phyloP scores from a whole-genome alignment of 1,139 yeast genomes.

The Taphrina pruni region DNA sequence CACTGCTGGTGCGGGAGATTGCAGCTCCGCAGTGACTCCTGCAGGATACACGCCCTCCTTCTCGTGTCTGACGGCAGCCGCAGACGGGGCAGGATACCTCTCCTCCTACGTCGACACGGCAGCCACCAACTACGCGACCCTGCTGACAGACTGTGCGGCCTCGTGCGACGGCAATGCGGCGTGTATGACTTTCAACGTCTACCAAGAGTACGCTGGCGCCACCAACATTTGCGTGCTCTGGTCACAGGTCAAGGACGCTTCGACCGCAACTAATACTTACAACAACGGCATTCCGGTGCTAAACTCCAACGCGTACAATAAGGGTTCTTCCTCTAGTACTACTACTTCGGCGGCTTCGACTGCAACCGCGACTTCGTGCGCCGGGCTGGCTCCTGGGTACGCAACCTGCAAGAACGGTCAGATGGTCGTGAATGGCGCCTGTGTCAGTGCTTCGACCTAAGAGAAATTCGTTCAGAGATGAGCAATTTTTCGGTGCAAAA shows the following conservation, averaged over 20 bases:
- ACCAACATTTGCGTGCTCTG: slow-evolving; percentile 23
- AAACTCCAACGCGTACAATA: slow-evolving; percentile 5
- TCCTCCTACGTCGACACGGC: slow-evolving; percentile 2
- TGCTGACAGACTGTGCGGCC: slow-evolving; percentile 11
- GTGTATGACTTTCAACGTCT: slow-evolving; percentile 6
- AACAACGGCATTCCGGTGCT: slow-evolving; percentile 16
- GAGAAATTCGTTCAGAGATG: too few relatives aligned
- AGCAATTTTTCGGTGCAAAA: too few relatives aligned
- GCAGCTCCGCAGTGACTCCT: slow-evolving; percentile 3
- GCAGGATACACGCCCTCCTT: background rate
- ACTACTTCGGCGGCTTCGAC: background rate
- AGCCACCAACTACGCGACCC: slow-evolving; percentile 5
- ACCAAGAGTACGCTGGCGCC: slow-evolving; percentile 8
- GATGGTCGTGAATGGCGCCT: slow-evolving; percentile 12
- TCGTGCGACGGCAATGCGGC: background rate
- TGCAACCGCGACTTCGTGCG: slow-evolving; percentile 18
- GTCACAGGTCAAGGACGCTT: background rate
- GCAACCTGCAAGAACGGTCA: slow-evolving; percentile 19
- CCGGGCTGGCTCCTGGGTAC: slow-evolving; percentile 17
- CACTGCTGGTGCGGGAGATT: background rate
- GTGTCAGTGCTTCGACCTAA: background rate
- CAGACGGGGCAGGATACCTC: slow-evolving; percentile 14
- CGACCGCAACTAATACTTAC: slow-evolving; percentile 3
- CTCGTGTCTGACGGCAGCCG: slow-evolving; percentile 1
- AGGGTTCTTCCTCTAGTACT: background rate